These are phyloP conservation scores for Priceomyces castillae DNA, from an alignment of 805 yeast genomes.

Conservation along the genomic window DNA sequence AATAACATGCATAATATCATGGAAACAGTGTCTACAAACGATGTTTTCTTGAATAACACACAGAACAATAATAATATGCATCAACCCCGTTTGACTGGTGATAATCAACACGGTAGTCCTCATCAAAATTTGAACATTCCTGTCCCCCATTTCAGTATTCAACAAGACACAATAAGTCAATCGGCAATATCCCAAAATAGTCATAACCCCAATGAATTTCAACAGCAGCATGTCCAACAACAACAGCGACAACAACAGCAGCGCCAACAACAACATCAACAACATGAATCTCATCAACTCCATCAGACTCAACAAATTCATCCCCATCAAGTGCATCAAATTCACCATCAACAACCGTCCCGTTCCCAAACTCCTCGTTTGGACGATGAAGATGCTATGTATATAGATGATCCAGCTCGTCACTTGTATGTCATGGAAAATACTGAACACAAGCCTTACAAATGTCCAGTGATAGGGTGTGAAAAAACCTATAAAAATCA, in stretches of 20 bases:
- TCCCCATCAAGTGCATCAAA: constrained; percentile 14
- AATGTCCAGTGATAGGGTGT: constrained; percentile 97
- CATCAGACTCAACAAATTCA: constrained; percentile 13
- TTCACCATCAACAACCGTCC: constrained; percentile 11
- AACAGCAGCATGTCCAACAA: constrained; percentile 12
- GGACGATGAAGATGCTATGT: constrained; percentile 67
- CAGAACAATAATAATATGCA: constrained; percentile 22
- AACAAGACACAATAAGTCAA: constrained; percentile 22
- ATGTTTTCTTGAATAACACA: constrained; percentile 67
- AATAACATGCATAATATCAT: constrained; percentile 56
- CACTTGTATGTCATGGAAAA: constrained; percentile 89
- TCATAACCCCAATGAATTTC: constrained; percentile 3
- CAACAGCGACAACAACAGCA: constrained; percentile 15
- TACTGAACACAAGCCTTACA: constrained; percentile 91
- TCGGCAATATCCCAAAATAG: constrained; percentile 10
- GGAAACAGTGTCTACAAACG: constrained; percentile 91
- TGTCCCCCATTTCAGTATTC: constrained; percentile 21
- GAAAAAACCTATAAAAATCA: constrained; percentile 97
- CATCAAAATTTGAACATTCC: constrained; percentile 18
- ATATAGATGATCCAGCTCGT: constrained; percentile 95
- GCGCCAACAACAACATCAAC: constrained; percentile 15
- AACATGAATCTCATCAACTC: constrained; percentile 12
- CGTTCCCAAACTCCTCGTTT: constrained; percentile 30
- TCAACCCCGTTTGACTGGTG: constrained; percentile 2
- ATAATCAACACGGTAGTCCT: constrained; percentile 1